These are phyloP conservation scores for Lachancea fermentati DNA, from an alignment of 805 yeast species.

Conservation along the genomic window DNA sequence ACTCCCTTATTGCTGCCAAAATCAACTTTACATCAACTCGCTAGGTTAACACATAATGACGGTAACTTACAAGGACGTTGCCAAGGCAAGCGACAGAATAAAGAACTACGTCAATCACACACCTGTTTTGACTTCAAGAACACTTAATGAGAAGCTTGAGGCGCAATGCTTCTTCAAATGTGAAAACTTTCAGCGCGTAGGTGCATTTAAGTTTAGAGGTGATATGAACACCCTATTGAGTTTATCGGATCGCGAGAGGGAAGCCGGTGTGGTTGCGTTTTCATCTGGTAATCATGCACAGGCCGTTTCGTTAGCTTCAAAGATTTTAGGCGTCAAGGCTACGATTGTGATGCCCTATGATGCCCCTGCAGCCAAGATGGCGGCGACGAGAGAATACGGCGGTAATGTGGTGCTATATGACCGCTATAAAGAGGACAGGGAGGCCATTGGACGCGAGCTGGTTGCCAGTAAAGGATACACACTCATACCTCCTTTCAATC, in stretches of 20 bases:
- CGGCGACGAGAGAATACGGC: constrained; percentile 44
- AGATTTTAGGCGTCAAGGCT: constrained; percentile 39
- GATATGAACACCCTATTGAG: constrained; percentile 46
- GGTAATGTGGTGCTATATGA: constrained; percentile 42
- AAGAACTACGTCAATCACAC: not conserved
- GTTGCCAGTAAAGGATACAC: constrained; percentile 34
- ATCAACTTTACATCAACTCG: too few species aligned
- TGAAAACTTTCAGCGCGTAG: constrained; percentile 4
- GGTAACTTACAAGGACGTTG: not conserved
- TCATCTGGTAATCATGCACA: constrained; percentile 52
- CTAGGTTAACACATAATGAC: not conserved
- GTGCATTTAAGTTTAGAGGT: constrained; percentile 44
- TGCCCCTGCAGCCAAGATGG: constrained; percentile 44
- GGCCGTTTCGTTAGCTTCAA: constrained; percentile 46
- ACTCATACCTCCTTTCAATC: constrained; percentile 45
- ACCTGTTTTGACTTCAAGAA: constrained; percentile 1
- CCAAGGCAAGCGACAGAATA: not conserved
- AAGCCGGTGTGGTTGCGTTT: constrained; percentile 46
- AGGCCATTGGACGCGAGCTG: constrained; percentile 38
- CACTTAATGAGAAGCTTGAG: not conserved
- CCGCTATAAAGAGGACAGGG: constrained; percentile 40
- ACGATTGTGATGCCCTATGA: constrained; percentile 50
- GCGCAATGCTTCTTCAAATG: constrained; percentile 1
- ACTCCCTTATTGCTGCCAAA: too few species aligned
- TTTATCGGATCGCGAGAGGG: constrained; percentile 34